Percentiles rank a stretch among this genome's conserved stretches.
phyloP scores from a whole-genome alignment of 1,139 yeast genomes.

The Taphrina deformans region DNA sequence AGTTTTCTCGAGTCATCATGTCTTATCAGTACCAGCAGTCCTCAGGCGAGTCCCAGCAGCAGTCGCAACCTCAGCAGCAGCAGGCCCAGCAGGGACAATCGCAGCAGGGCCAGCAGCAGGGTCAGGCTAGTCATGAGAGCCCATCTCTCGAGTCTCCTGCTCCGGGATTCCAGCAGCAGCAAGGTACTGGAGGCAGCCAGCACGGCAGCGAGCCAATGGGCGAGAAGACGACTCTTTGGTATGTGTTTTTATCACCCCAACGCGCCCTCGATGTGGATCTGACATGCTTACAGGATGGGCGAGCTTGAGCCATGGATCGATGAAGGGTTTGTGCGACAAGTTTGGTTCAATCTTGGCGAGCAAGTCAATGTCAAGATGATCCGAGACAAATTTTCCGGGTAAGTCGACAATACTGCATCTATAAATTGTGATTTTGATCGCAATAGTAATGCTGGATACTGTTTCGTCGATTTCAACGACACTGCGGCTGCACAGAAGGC shows the following conservation, averaged over 20 bases:
- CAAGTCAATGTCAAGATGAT: constrained; percentile 62
- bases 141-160: constrained; percentile 10
- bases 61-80: constrained; percentile 36
- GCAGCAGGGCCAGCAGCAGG: constrained; percentile 16
- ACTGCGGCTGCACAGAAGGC: constrained; percentile 72
- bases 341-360: constrained; percentile 64
- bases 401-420: too few relatives aligned
- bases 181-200: constrained; percentile 26
- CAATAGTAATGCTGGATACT: constrained; percentile 69
- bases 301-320: constrained; percentile 86
- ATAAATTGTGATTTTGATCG: too few relatives aligned
- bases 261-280: neutral
- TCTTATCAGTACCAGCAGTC: constrained; percentile 27
- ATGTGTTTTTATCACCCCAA: neutral
- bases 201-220: constrained; percentile 26
- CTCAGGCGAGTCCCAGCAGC: constrained; percentile 32
- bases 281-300: constrained; percentile 73
- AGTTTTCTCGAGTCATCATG: constrained; percentile 16
- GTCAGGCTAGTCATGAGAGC: neutral
- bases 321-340: constrained; percentile 62
- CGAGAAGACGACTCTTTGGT: constrained; percentile 32
- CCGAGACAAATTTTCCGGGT: constrained; percentile 52
- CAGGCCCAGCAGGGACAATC: constrained; percentile 27
- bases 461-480: constrained; percentile 77
- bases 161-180: constrained; percentile 31